phyloP scores from a whole-genome alignment of 2,329 filamentous ascomycete genomes.

The Rutstroemia sp. region DNA sequence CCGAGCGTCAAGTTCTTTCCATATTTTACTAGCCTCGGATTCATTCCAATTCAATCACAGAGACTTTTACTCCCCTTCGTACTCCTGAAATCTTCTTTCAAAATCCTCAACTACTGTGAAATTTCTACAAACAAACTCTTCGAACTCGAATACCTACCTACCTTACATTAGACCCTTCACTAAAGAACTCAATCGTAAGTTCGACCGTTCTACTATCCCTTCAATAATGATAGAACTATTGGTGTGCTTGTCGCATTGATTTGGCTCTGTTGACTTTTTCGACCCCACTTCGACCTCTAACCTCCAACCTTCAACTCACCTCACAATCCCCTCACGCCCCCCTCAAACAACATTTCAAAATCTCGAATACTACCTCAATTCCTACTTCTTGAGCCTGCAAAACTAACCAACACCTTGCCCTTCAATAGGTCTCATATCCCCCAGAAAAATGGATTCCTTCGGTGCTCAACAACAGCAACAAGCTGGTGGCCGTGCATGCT shows the following conservation, averaged over 20 bases:
- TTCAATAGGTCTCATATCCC: constrained; percentile 10
- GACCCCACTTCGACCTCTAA: constrained; percentile 7
- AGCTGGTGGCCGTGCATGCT: constrained; percentile 37
- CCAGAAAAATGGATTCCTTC: constrained; percentile 28
- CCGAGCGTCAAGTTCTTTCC: background rate
- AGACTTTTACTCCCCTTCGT: background rate
- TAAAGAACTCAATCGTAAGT: too few relatives aligned
- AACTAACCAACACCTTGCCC: constrained; percentile 8
- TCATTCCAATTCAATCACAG: background rate
- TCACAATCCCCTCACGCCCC: background rate
- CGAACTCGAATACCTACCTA: too few relatives aligned
- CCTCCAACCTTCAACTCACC: too few relatives aligned
- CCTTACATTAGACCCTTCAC: too few relatives aligned
- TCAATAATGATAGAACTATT: too few relatives aligned
- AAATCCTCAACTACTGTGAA: too few relatives aligned
- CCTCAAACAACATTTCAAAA: too few relatives aligned
- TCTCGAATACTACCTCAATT: background rate
- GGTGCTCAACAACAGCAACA: background rate
- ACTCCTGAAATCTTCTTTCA: background rate
- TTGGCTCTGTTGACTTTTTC: background rate
- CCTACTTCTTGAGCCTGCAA: background rate
- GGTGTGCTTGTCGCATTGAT: background rate
- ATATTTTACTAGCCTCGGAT: background rate
- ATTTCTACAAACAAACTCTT: too few relatives aligned
- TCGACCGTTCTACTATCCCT: too few relatives aligned